phyloP scores from a whole-genome alignment of 164 flowering plant genomes.

The Aristolochia fimbriata region DNA sequence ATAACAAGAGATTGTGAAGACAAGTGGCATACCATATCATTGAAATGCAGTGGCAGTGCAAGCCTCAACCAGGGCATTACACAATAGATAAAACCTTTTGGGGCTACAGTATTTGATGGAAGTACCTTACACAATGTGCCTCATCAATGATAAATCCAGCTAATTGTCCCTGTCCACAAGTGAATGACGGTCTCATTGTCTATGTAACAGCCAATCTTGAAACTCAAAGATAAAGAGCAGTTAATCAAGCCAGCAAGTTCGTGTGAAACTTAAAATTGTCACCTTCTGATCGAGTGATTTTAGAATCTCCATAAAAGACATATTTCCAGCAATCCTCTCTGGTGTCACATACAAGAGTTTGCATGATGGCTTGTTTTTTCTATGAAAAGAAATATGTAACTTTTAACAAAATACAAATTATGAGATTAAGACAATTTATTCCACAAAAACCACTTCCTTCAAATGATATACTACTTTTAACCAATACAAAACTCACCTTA shows the following conservation, averaged over 20 bases:
- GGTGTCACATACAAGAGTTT: conserved; percentile 96
- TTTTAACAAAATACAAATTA: background rate
- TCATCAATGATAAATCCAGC: conserved; percentile 96
- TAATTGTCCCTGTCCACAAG: conserved; percentile 48
- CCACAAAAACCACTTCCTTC: no score
- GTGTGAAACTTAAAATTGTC: background rate
- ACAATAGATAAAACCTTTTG: background rate
- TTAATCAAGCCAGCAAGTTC: background rate
- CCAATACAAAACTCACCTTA: conserved; percentile 41
- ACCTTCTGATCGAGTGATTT: conserved; percentile 63
- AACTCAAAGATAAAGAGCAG: conserved; percentile 1
- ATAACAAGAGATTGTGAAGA: background rate
- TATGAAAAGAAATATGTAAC: conserved; percentile 9
- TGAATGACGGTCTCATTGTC: background rate
- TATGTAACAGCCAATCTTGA: background rate
- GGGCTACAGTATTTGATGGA: background rate
- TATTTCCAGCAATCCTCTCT: conserved; percentile 80
- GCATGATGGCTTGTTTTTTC: conserved; percentile 81
- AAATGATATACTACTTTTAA: no score
- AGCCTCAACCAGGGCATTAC: background rate
- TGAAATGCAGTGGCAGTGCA: background rate
- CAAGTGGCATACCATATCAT: background rate
- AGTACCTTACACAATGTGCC: conserved; percentile 95
- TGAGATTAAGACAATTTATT: background rate
- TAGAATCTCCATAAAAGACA: conserved; percentile 55